Percentiles rank a stretch among this genome's conserved stretches.
Evolutionary conservation across 2,329 filamentous ascomycete genomes (phyloP).

Genomic region (Xylaria polymorpha): DNA sequence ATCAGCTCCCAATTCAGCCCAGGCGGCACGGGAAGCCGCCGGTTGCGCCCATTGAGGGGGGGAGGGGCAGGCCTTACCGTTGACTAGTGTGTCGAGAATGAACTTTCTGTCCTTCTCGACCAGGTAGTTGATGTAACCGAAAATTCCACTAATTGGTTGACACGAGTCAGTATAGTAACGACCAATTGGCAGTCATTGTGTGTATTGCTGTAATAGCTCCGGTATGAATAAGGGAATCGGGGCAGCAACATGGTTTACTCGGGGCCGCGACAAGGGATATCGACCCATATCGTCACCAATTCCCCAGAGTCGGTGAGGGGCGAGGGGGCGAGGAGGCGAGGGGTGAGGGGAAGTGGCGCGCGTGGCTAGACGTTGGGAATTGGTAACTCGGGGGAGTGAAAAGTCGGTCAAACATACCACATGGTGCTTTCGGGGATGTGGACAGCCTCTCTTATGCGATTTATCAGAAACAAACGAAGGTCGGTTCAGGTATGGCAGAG

Average conservation of each 20-base stretch:
- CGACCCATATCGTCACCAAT: constrained; percentile 15
- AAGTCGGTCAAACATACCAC: constrained; percentile 49
- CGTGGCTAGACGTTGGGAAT: too few relatives aligned
- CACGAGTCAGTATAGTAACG: constrained; percentile 44
- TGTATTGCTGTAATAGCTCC: constrained; percentile 6
- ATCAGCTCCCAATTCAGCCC: constrained; percentile 45
- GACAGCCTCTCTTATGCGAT: constrained; percentile 30
- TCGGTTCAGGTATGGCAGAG: constrained; percentile 22
- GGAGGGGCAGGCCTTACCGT: constrained; percentile 71
- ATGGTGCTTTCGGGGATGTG: constrained; percentile 44
- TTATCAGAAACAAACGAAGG: constrained; percentile 37
- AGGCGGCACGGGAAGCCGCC: constrained; percentile 26
- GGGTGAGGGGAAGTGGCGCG: constrained; percentile 1
- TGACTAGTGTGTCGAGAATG: constrained; percentile 95
- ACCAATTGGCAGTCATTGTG: constrained; percentile 26
- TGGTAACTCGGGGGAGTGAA: constrained; percentile 18
- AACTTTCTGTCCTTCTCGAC: constrained; percentile 98
- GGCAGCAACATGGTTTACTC: not conserved
- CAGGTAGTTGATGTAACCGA: constrained; percentile 99
- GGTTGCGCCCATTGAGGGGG: constrained; percentile 35
- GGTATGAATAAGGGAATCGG: constrained; percentile 11
- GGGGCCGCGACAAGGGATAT: not conserved
- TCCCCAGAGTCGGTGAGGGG: constrained; percentile 32
- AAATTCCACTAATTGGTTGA: constrained; percentile 77
- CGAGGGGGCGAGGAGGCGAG: not conserved